Evolutionary conservation across 1,139 yeast species (phyloP).

Genomic region (Starmera stellimalicola): DNA sequence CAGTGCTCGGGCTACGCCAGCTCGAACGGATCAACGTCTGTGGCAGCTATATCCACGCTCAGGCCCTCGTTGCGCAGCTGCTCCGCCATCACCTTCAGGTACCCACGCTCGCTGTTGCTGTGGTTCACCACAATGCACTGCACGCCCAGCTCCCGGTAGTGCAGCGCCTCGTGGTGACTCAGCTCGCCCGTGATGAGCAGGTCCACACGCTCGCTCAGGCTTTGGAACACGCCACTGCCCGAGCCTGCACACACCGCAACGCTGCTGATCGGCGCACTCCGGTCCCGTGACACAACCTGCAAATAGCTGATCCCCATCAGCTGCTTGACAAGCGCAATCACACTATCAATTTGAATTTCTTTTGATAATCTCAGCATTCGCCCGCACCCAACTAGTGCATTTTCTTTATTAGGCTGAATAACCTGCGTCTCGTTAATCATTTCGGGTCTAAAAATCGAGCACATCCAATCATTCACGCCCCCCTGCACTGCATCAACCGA

Average conservation of each 20-base stretch:
- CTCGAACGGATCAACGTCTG: conserved; percentile 46
- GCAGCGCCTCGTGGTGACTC: conserved; percentile 84
- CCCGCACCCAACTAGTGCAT: conserved; percentile 69
- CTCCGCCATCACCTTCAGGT: conserved; percentile 41
- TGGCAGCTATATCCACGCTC: conserved; percentile 32
- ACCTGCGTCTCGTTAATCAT: conserved; percentile 21
- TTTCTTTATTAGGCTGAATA: conserved; percentile 26
- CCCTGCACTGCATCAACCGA: conserved; percentile 87
- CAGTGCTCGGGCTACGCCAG: too few species aligned
- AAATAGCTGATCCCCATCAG: conserved; percentile 44
- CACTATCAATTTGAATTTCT: conserved; percentile 33
- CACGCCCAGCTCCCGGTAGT: conserved; percentile 61
- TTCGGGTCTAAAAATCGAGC: conserved; percentile 39
- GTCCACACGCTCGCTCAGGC: conserved; percentile 44
- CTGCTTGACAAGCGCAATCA: conserved; percentile 47
- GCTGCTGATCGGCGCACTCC: conserved; percentile 30
- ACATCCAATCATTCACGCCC: conserved; percentile 92
- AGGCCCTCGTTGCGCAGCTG: conserved; percentile 35
- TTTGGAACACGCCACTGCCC: conserved; percentile 55
- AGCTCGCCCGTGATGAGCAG: conserved; percentile 84
- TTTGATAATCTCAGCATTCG: conserved; percentile 45
- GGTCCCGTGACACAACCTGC: conserved; percentile 50
- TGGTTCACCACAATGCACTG: conserved; percentile 78
- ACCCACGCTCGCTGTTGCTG: conserved; percentile 88
- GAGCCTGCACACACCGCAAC: conserved; percentile 97